Evolutionary conservation across 1,284 basidiomycete species (phyloP).

Genomic region (Cryptococcus sp.): DNA sequence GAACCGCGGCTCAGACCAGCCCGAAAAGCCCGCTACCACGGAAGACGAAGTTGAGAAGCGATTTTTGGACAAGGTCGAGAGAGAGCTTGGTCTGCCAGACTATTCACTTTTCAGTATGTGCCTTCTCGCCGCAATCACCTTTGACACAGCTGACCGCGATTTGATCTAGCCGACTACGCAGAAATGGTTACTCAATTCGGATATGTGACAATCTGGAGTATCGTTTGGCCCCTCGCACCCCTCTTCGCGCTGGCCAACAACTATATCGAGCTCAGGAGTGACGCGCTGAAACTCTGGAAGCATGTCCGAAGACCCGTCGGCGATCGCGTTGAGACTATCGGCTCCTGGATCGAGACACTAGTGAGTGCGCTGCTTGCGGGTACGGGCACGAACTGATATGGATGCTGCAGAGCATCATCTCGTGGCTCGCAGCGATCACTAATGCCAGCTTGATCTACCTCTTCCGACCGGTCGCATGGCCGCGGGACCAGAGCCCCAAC

Average conservation of each 20-base stretch:
- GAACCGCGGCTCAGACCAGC: slow-evolving; percentile 13
- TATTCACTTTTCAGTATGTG: slow-evolving; percentile 69
- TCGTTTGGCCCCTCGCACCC: slow-evolving; percentile 93
- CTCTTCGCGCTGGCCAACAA: slow-evolving; percentile 62
- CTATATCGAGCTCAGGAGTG: slow-evolving; percentile 85
- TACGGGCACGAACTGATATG: not conserved
- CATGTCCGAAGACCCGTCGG: slow-evolving; percentile 86
- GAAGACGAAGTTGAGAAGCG: slow-evolving; percentile 41
- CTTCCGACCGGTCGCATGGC: slow-evolving; percentile 59
- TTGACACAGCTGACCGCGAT: slow-evolving; percentile 3
- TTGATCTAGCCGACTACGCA: slow-evolving; percentile 68
- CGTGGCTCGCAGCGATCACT: slow-evolving; percentile 81
- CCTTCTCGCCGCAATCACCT: not conserved
- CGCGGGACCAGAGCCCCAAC: slow-evolving; percentile 38
- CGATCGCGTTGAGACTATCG: slow-evolving; percentile 82
- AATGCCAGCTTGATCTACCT: slow-evolving; percentile 85
- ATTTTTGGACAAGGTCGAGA: slow-evolving; percentile 69
- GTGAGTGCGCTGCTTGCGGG: slow-evolving; percentile 38
- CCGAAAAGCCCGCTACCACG: slow-evolving; percentile 18
- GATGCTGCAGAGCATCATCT: slow-evolving; percentile 63
- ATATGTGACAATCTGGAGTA: slow-evolving; percentile 86
- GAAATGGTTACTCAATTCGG: slow-evolving; percentile 95
- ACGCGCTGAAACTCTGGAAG: slow-evolving; percentile 91
- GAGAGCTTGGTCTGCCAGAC: slow-evolving; percentile 76
- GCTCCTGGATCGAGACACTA: slow-evolving; percentile 89